Base-by-base conservation (phyloP, 306 rosid genomes). In the Cercis canadensis region DNA sequence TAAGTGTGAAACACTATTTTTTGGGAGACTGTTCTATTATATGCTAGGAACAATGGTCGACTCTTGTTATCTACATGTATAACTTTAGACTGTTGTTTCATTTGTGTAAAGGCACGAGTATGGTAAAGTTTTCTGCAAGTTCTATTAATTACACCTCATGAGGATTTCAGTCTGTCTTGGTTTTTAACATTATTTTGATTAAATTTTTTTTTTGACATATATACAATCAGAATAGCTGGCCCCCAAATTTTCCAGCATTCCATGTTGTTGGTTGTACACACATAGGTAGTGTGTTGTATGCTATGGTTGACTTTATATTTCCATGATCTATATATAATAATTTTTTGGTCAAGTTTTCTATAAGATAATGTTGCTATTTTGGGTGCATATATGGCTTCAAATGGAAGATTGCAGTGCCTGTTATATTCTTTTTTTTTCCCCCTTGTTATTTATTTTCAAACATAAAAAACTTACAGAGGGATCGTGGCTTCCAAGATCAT, bases 401-500 rank as follows among this genome's bases (percentile, higher is more conserved):
- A n/a, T n/a, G n/a, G n/a, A n/a, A n/a, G n/a, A n/a, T n/a, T n/a
- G n/a, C n/a, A n/a, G n/a, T n/a, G n/a, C n/a, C n/a, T n/a, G n/a
- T n/a, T n/a, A n/a, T n/a, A n/a, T n/a, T n/a, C n/a, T n/a, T n/a
- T n/a, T n/a, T n/a, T n/a, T n/a, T n/a, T n/a, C n/a, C n/a, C n/a
- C n/a, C n/a, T n/a, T n/a, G n/a, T 24, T 24, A 24, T 24, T n/a
- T 24, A 24, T 24, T 24, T 57, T 37, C 80, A 77, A 56, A 36
- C 52, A 11, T 51, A 41, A 5, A 53, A 36, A 21, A 50, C 65
- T 73, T 73, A 31, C 90, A 91, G 99, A 77, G 69, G 86, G 77
- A 76, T 68, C 73, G 43, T 87, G 95, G 99, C 75, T 69, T 59
- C 73, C 92, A 55, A 89, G 99, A 84, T 94, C 99, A 7, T 58